Evolutionary conservation across 306 rosid species (phyloP).

Genomic region (Fragaria vesca): DNA sequence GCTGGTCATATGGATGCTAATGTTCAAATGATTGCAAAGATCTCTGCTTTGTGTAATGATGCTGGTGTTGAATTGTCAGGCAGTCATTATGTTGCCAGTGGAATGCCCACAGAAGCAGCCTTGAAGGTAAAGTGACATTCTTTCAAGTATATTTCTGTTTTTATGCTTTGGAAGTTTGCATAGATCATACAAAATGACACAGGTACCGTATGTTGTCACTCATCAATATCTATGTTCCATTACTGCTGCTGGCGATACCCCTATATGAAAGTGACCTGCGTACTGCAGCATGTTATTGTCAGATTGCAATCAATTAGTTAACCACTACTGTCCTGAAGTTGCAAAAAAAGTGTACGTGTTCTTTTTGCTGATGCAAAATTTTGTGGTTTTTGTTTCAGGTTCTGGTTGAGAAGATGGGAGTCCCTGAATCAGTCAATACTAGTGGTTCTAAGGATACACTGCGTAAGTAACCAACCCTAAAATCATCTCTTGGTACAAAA

Average conservation of each 20-base stretch:
- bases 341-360: neutral
- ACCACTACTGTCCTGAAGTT: neutral
- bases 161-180: neutral
- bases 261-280: neutral
- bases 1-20: conserved; percentile 52
- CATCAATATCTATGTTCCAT: neutral
- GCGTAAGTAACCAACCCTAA: conserved; percentile 41
- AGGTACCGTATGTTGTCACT: neutral
- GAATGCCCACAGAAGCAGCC: conserved; percentile 81
- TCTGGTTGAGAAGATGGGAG: conserved; percentile 86
- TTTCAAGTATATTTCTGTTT: neutral
- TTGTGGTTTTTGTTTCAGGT: conserved; percentile 37
- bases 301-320: neutral
- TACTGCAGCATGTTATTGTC: neutral
- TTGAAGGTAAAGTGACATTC: conserved; percentile 37
- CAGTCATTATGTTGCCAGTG: conserved; percentile 48
- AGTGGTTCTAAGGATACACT: conserved; percentile 30
- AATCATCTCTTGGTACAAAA: conserved; percentile 8
- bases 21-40: conserved; percentile 65
- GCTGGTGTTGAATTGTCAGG: conserved; percentile 56
- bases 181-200: neutral
- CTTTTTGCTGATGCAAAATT: neutral
- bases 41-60: conserved; percentile 68
- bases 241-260: neutral
- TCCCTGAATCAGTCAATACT: conserved; percentile 44